Evolutionary conservation across 441 rosid species (phyloP), one percentile per base, ranked within the genome.

Genomic region (Brassica hybrid): DNA sequence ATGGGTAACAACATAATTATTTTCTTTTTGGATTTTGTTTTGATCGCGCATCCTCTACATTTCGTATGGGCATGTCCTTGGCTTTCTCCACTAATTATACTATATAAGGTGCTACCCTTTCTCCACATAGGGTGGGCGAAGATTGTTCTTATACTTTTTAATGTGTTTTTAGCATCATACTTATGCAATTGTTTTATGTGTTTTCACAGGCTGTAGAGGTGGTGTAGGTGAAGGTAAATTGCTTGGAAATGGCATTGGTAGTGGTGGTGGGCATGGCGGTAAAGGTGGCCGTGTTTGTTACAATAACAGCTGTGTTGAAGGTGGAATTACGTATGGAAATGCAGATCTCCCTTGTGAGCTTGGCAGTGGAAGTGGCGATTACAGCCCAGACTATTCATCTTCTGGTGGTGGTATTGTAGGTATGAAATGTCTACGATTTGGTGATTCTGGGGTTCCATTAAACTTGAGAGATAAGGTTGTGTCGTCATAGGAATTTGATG

Each of bases 241-340:
- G 80, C 75, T 85, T 71, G 88, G 85, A 83, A 86, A 87, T 85
- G 96, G 98, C 69, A 71, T 88, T 73, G 93, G 98, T 62, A 91
- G 98, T 82, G 99, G 98, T 72, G 99, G 90, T 61, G 99, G 99
- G 75, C 98, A 97, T 89, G 98, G 99, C 81, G 99, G 98, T 76
- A 85, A 79, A 82, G 99, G 99, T 27, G 99, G 99, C 54, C 67
- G 62, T 75, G 98, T 87, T 71, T 97, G 95, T 84, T 88, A 84
- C 78, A 87, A 88, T 72, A 77, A 38, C 81, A 85, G 71, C 63
- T 93, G 90, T 60, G 76, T 88, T 57, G 87, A 70, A 18, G 99
- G 99, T 76, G 99, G 99, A 62, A 80, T 79, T 75, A 82, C 94
- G 30, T 94, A 97, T 87, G 99, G 99, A 73, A 85, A 87, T 84